phyloP scores from a whole-genome alignment of 768 basidiomycete genomes.

The Mycena pura region DNA sequence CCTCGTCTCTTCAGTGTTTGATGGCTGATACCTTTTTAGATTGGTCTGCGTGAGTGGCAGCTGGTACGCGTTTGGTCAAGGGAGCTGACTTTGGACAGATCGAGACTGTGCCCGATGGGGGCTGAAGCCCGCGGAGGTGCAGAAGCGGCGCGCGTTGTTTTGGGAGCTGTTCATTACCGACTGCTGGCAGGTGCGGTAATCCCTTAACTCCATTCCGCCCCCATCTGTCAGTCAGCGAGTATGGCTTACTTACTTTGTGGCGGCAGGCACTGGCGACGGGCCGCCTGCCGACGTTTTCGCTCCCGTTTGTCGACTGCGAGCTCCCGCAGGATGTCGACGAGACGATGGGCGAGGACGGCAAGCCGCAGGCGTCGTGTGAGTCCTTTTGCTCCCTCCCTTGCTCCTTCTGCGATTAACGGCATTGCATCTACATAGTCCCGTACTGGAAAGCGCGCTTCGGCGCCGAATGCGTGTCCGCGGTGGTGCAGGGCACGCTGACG shows the following conservation, averaged over 20 bases:
- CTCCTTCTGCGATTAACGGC: neutral
- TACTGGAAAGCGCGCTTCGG: constrained; percentile 77
- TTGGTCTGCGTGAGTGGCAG: constrained; percentile 66
- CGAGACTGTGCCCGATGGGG: constrained; percentile 78
- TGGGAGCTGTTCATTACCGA: constrained; percentile 81
- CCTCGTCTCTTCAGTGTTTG: neutral
- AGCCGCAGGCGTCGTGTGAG: constrained; percentile 65
- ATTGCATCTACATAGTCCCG: constrained; percentile 50
- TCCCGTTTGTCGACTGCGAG: constrained; percentile 77
- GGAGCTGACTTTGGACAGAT: constrained; percentile 45
- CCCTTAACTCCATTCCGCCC: no score
- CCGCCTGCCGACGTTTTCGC: constrained; percentile 68
- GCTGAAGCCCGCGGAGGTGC: constrained; percentile 63
- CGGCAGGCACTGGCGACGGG: constrained; percentile 72
- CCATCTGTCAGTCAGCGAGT: neutral
- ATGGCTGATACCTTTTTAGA: constrained; percentile 52
- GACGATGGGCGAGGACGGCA: constrained; percentile 64
- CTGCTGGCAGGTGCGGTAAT: constrained; percentile 67
- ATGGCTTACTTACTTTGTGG: no score
- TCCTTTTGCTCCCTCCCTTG: constrained; percentile 11
- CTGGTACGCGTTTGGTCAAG: neutral
- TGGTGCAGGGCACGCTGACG: constrained; percentile 71
- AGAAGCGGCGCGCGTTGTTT: constrained; percentile 73
- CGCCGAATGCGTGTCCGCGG: constrained; percentile 67
- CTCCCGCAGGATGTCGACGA: constrained; percentile 66